These are phyloP conservation scores for Debaryomycetaceae sp. DNA, from an alignment of 1,139 yeast species.

Conservation along the genomic window DNA sequence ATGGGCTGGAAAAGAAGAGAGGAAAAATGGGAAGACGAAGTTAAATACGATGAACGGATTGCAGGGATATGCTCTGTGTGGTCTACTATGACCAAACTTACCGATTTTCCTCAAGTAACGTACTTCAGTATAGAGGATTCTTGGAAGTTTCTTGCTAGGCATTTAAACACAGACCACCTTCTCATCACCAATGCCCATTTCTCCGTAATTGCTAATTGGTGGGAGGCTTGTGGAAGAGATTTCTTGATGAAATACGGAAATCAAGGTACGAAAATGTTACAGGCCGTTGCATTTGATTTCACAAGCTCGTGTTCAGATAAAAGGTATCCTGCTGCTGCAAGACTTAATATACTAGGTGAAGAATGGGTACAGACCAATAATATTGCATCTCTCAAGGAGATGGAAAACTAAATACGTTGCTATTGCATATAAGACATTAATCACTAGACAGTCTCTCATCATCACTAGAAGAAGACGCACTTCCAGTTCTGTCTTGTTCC, in stretches of 20 bases:
- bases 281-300: conserved; percentile 44
- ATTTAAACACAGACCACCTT: conserved; percentile 52
- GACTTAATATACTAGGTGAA: conserved; percentile 72
- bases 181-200: conserved; percentile 67
- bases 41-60: conserved; percentile 76
- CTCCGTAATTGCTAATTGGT: conserved; percentile 76
- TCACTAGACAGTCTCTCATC: background rate
- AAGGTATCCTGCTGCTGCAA: conserved; percentile 71
- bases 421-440: background rate
- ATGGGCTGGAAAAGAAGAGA: conserved; percentile 87
- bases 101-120: conserved; percentile 13
- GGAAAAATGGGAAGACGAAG: conserved; percentile 73
- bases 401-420: conserved; percentile 37
- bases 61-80: conserved; percentile 82
- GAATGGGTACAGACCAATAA: conserved; percentile 56
- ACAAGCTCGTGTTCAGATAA: conserved; percentile 45
- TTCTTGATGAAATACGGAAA: conserved; percentile 57
- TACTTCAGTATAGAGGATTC: conserved; percentile 38
- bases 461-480: conserved; percentile 5
- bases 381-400: conserved; percentile 47
- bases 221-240: conserved; percentile 76
- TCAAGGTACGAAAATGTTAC: conserved; percentile 67
- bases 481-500: conserved; percentile 16
- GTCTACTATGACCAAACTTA: conserved; percentile 61
- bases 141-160: conserved; percentile 77